Base-by-base conservation (phyloP, 352 stramenopile species). In the Pythium sukuiense region DNA sequence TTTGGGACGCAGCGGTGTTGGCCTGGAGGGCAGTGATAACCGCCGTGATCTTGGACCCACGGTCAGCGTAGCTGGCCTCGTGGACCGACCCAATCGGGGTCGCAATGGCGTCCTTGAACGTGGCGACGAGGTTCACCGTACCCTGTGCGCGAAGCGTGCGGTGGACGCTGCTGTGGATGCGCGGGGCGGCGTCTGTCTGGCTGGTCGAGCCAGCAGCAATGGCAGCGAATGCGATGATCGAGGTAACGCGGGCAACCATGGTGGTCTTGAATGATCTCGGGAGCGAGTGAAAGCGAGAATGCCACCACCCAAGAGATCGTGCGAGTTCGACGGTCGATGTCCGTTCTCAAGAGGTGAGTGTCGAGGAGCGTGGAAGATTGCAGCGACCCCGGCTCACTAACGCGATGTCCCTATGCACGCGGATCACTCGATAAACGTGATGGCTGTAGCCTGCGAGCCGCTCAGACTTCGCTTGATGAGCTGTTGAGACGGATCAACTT, bases 101-200 rank as follows among this genome's bases (percentile, higher is more conserved):
- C n/a, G n/a, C 20, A 18, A 52, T 30, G 0, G 45, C 12, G 7
- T 52, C 45, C 20, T 52, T 52, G 45, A 52, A 52, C n/a, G 45
- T 30, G 18, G 45, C 45, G 11, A 52, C 45, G 18, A 52, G 45
- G 20, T 52, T 52, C 8, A 52, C 24, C 0, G 45, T 52, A 3
- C 32, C 53, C 33, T 59, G 32, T 2, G 16, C 29, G 20, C 30
- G 53, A 20, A 59, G 53, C 2, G 53, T 29, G 16, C 32, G 53
- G 32, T 59, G 53, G 3, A 59, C 53, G 53, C n/a, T 46, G 1
- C 30, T 35, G 53, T 59, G 29, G 32, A 59, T 45, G 53, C 53
- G 53, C 11, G 53, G 53, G 20, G n/a, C 27, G 9, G 53, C 53
- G 1, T 59, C 53, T 14, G 53, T 46, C 16, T 46, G 30, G n/a